phyloP scores from a whole-genome alignment of 2,329 filamentous ascomycete genomes.

The Seiridium unicorne region DNA sequence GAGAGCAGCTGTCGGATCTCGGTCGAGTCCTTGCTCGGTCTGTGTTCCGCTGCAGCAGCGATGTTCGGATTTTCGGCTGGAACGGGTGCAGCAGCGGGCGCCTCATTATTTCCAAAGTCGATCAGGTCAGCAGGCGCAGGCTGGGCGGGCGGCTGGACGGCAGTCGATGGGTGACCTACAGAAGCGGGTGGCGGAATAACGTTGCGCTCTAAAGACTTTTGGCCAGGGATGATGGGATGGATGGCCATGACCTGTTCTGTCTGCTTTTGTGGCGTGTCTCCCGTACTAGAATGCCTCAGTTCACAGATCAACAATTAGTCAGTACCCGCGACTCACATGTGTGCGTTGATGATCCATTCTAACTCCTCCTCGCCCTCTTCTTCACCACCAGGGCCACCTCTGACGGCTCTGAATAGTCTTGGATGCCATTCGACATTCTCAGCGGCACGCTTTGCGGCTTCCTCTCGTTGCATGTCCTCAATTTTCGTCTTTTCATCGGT shows the following conservation, averaged over 20 bases:
- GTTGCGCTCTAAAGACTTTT: conserved; percentile 56
- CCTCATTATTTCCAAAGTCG: conserved; percentile 51
- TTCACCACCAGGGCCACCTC: conserved; percentile 64
- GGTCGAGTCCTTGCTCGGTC: conserved; percentile 19
- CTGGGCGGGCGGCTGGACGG: conserved; percentile 12
- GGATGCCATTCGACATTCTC: conserved; percentile 86
- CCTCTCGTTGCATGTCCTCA: conserved; percentile 87
- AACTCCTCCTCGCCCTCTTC: conserved; percentile 86
- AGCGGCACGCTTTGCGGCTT: conserved; percentile 76
- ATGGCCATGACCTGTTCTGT: conserved; percentile 83
- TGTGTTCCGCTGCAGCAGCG: conserved; percentile 3
- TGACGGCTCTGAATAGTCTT: conserved; percentile 75
- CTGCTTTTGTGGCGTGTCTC: conserved; percentile 64
- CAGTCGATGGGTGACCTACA: conserved; percentile 15
- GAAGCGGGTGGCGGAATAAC: conserved; percentile 51
- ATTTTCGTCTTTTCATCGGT: conserved; percentile 97
- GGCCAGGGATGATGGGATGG: conserved; percentile 79
- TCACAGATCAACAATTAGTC: conserved; percentile 4
- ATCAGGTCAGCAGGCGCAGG: conserved; percentile 46
- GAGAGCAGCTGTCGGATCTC: conserved; percentile 44
- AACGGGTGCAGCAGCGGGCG: conserved; percentile 7
- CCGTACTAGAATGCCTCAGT: conserved; percentile 40
- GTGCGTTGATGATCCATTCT: conserved; percentile 91
- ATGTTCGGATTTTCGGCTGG: conserved; percentile 11
- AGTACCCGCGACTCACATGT: conserved; percentile 57